Percentiles rank a stretch among this genome's conserved stretches.
These are phyloP conservation scores for Cercospora sesami DNA, from an alignment of 2,329 filamentous ascomycete genomes.

Conservation along the genomic window DNA sequence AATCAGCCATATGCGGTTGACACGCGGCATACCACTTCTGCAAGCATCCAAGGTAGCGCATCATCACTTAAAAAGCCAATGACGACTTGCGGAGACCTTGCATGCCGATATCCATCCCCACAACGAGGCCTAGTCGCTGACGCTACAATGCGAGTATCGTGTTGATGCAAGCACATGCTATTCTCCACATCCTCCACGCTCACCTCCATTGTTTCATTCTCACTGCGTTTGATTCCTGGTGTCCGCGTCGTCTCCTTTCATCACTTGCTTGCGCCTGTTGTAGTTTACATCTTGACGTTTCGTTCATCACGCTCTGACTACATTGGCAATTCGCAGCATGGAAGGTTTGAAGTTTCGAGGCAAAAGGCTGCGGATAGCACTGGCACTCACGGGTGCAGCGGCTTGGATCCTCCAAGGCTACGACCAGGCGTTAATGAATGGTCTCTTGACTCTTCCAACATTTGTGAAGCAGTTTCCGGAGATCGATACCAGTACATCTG, in stretches of 20 bases:
- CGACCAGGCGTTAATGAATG: slow-evolving; percentile 45
- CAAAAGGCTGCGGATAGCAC: slow-evolving; percentile 21
- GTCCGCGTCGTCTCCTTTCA: background rate
- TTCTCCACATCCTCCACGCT: background rate
- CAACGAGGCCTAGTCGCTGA: background rate
- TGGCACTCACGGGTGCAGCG: slow-evolving; percentile 28
- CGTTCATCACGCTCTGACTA: background rate
- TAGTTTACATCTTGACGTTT: background rate
- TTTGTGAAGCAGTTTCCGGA: slow-evolving; percentile 45
- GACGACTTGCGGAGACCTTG: background rate
- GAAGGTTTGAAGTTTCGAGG: slow-evolving; percentile 17
- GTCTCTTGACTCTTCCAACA: slow-evolving; percentile 44
- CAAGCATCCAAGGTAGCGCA: background rate
- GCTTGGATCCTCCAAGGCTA: slow-evolving; percentile 30
- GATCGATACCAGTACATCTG: slow-evolving; percentile 36
- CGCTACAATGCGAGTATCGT: background rate
- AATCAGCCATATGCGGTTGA: background rate
- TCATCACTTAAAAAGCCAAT: background rate
- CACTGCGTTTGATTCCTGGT: background rate
- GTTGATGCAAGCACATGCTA: background rate
- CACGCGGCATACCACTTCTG: background rate
- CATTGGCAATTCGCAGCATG: background rate
- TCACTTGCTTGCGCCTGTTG: background rate
- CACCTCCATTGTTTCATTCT: background rate
- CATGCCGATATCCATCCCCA: background rate